These are phyloP conservation scores for Solanum hybrid DNA, from an alignment of 305 asterid species.

Conservation along the genomic window DNA sequence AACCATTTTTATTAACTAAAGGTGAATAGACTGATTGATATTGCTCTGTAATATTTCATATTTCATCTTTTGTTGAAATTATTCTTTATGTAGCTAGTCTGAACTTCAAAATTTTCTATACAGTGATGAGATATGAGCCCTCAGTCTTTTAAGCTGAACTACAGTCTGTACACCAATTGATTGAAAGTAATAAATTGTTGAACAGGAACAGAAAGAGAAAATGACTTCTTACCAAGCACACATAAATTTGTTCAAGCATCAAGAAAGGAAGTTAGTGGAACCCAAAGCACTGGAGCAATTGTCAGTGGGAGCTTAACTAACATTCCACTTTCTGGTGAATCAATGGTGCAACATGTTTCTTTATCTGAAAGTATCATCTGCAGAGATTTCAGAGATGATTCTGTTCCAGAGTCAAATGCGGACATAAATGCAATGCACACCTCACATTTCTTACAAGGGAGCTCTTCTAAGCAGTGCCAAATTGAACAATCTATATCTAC, in stretches of 20 bases:
- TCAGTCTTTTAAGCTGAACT: not conserved
- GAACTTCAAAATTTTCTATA: not conserved
- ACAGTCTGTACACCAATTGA: not conserved
- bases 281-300: slow-evolving; percentile 18
- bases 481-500: not conserved
- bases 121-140: not conserved
- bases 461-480: slow-evolving; percentile 10
- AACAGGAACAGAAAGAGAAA: slow-evolving; percentile 23
- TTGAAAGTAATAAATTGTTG: slow-evolving; percentile 3
- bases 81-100: not conserved
- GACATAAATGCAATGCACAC: slow-evolving; percentile 6
- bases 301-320: slow-evolving; percentile 10
- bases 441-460: not conserved
- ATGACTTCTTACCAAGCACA: slow-evolving; percentile 11
- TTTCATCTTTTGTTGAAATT: not conserved
- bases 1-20: not conserved
- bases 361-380: slow-evolving; percentile 18
- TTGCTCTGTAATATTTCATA: not conserved
- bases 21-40: not conserved
- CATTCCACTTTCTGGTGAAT: slow-evolving; percentile 8
- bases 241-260: slow-evolving; percentile 16
- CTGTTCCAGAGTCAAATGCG: slow-evolving; percentile 23
- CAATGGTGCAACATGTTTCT: slow-evolving; percentile 18
- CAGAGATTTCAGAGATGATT: slow-evolving; percentile 25
- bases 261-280: slow-evolving; percentile 14